phyloP scores from a whole-genome alignment of 1,139 yeast genomes.

The Candida mesenterica region DNA sequence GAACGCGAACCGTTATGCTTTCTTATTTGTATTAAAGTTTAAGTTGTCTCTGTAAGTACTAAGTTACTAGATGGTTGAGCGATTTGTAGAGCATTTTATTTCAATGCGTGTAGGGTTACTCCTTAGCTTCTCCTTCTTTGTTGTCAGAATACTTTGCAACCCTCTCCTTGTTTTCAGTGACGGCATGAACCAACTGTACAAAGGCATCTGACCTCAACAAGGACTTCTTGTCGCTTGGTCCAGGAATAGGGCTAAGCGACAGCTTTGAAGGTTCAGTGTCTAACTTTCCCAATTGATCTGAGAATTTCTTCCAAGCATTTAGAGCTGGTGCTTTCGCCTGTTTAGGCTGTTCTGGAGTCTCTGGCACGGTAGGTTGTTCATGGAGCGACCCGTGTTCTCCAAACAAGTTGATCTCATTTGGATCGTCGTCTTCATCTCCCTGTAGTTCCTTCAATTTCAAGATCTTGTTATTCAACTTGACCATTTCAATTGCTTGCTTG shows the following conservation, averaged over 20 bases:
- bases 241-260: neutral
- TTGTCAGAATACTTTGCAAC: constrained; percentile 39
- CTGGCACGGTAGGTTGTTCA: too few species aligned
- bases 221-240: constrained; percentile 12
- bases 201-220: constrained; percentile 46
- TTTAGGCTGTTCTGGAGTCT: too few species aligned
- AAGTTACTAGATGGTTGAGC: too few species aligned
- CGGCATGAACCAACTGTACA: constrained; percentile 74
- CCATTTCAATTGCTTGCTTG: constrained; percentile 81
- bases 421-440: constrained; percentile 56
- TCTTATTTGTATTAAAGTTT: neutral
- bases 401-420: constrained; percentile 45
- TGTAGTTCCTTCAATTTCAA: constrained; percentile 56
- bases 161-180: constrained; percentile 63
- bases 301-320: constrained; percentile 24
- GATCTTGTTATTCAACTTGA: constrained; percentile 71
- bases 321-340: too few species aligned
- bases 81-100: too few species aligned
- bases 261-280: constrained; percentile 3
- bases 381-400: constrained; percentile 25
- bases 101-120: too few species aligned
- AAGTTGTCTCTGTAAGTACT: neutral
- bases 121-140: constrained; percentile 2
- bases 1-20: too few species aligned
- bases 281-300: constrained; percentile 20